These are phyloP conservation scores for Botrytis pseudocinerea DNA, from an alignment of 2,329 filamentous ascomycete genomes.

Conservation along the genomic window DNA sequence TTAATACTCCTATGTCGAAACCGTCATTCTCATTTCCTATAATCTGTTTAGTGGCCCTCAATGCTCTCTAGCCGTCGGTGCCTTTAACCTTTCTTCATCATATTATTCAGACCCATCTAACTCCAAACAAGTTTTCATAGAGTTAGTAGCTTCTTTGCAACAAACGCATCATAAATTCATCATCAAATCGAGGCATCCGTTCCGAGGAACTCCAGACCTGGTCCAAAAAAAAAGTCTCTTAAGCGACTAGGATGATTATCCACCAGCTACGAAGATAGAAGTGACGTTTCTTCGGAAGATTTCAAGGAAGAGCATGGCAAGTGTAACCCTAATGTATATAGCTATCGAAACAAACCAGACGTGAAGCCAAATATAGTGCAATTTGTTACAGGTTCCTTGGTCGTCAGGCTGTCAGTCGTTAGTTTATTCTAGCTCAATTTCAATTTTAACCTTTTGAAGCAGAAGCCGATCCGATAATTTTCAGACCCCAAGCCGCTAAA, in stretches of 20 bases:
- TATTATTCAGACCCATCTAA: not conserved
- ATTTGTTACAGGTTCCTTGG: not conserved
- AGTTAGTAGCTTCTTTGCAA: not conserved
- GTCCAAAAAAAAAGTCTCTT: not conserved
- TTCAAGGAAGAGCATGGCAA: accelerated
- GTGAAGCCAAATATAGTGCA: not conserved
- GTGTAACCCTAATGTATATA: not conserved
- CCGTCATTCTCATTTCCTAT: not conserved
- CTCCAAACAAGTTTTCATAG: too few species aligned
- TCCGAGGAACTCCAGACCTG: too few species aligned
- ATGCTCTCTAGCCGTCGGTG: not conserved
- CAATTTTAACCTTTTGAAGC: not conserved
- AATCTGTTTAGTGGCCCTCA: not conserved
- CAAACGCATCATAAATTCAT: too few species aligned
- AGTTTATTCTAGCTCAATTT: not conserved
- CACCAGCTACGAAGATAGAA: not conserved
- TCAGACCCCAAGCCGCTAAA: not conserved
- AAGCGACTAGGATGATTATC: not conserved
- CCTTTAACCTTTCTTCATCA: not conserved
- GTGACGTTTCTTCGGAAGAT: not conserved
- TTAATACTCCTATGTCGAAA: accelerated
- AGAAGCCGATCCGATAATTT: not conserved
- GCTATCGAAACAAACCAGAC: not conserved
- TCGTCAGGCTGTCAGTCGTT: not conserved
- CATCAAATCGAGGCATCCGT: not conserved